Percentiles rank a stretch among this genome's conserved stretches.
phyloP scores from a whole-genome alignment of 2,329 filamentous ascomycete species.

The Emericellopsis cladophorae region DNA sequence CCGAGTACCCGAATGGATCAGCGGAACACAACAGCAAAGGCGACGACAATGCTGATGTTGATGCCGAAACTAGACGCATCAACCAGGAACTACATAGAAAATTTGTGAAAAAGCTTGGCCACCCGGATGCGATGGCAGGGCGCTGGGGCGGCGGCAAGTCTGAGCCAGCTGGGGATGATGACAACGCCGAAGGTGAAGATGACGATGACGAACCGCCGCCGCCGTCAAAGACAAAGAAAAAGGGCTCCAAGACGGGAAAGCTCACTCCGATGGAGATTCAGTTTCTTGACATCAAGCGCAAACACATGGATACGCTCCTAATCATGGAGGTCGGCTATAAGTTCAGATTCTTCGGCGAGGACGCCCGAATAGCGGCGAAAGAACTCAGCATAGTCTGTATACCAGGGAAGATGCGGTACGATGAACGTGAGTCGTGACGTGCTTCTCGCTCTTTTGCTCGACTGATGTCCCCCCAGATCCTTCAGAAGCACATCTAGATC shows the following conservation, averaged over 20 bases:
- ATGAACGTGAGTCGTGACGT: constrained; percentile 52
- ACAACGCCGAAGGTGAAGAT: constrained; percentile 43
- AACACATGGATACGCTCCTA: constrained; percentile 78
- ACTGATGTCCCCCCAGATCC: constrained; percentile 37
- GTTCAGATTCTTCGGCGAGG: constrained; percentile 92
- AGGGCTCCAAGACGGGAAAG: constrained; percentile 58
- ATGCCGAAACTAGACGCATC: constrained; percentile 34
- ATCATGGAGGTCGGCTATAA: constrained; percentile 97
- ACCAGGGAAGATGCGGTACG: constrained; percentile 85
- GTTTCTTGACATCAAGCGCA: constrained; percentile 84
- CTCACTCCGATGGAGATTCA: constrained; percentile 92
- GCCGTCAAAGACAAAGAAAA: constrained; percentile 49
- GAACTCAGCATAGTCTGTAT: constrained; percentile 94
- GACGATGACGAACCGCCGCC: constrained; percentile 37
- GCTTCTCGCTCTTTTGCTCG: not conserved
- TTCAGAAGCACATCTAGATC: constrained; percentile 82
- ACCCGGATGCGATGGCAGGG: constrained; percentile 67
- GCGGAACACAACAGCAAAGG: constrained; percentile 28
- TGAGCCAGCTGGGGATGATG: constrained; percentile 25
- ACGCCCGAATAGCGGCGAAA: constrained; percentile 79
- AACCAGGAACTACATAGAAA: constrained; percentile 66
- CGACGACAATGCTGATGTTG: constrained; percentile 31
- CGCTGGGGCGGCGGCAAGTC: constrained; percentile 40
- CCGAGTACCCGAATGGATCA: no score
- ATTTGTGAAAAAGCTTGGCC: constrained; percentile 84